Evolutionary conservation across 371 early-diverging fungal genomes (phyloP), one percentile per base, ranked within the genome.

Genomic region (Mortierella sp.): DNA sequence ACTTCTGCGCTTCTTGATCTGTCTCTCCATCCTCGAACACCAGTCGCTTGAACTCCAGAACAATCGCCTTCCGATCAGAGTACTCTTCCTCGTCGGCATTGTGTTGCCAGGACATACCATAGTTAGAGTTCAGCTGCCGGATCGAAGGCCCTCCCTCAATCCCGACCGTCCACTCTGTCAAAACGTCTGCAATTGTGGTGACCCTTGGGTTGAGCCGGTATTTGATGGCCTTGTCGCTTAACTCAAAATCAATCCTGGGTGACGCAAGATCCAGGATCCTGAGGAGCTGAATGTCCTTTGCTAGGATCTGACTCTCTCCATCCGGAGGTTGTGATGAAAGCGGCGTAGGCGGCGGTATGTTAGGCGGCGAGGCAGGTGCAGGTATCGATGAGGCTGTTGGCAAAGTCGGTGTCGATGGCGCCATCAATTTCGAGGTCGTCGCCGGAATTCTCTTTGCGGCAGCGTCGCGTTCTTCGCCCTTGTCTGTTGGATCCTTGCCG

Each of bases 1-100:
- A 24, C 71, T 11, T 16, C n/a, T 14, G 44, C 44, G 71, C 71
- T 8, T 35, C 18, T 41, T 65, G 4, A 21, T 65, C 38, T 24
- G 65, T 18, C 65, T 24, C 38, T 7, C 65, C 38, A 38, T 65
- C 38, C 38, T 65, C 65, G 18, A 21, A 4, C 65, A 65, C 38
- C 65, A 65, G 65, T 24, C 65, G 65, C 32, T 65, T 65, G 38
- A 65, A 65, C 38, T 65, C 63, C 32, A 21, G 65, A 32, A 65
- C 38, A 65, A 65, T 65, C 38, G 38, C 21, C 24, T 38, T 41
- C 18, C 65, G 38, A 60, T 16, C 32, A 6, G 14, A 24, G 10
- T 65, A 65, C 65, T 65, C 38, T 32, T 65, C 24, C 8, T 32
- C 65, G 7, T 65, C 38, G 38, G 38, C 65, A 8, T 38, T 65